phyloP scores from a whole-genome alignment of 1,284 basidiomycete genomes.

The Naganishia sp. region DNA sequence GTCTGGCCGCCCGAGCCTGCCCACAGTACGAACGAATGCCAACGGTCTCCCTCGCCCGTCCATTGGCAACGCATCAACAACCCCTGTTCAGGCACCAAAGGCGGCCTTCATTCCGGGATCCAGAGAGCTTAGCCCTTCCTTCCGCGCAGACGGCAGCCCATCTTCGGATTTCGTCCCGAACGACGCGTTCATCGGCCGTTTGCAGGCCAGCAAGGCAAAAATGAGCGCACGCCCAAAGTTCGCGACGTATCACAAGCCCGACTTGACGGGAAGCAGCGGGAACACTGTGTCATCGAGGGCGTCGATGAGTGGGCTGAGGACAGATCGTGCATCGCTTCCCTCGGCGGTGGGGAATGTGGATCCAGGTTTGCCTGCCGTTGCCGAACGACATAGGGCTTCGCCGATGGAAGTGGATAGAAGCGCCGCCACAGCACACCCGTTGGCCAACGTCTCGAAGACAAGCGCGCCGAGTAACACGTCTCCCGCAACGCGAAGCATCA shows the following conservation, averaged over 20 bases:
- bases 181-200: background rate
- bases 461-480: background rate
- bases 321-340: background rate
- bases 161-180: background rate
- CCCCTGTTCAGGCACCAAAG: too few relatives aligned
- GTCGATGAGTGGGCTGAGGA: too few relatives aligned
- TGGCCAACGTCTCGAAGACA: background rate
- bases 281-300: background rate
- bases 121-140: too few relatives aligned
- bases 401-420: slow-evolving; percentile 5
- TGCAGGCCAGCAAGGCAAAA: too few relatives aligned
- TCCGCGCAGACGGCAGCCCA: background rate
- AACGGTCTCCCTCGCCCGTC: too few relatives aligned
- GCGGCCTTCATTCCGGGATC: too few relatives aligned
- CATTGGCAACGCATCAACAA: too few relatives aligned
- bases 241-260: background rate
- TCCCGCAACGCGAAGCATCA: background rate
- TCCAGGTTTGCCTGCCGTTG: background rate
- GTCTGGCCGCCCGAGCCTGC: too few relatives aligned
- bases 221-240: background rate
- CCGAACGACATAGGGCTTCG: too few relatives aligned
- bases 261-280: background rate
- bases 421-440: background rate
- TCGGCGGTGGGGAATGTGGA: background rate
- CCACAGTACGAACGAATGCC: too few relatives aligned